Evolutionary conservation across 2,329 filamentous ascomycete species (phyloP), one percentile per base, ranked within the genome.

Genomic region (Aspergillus brunneoviolaceus): DNA sequence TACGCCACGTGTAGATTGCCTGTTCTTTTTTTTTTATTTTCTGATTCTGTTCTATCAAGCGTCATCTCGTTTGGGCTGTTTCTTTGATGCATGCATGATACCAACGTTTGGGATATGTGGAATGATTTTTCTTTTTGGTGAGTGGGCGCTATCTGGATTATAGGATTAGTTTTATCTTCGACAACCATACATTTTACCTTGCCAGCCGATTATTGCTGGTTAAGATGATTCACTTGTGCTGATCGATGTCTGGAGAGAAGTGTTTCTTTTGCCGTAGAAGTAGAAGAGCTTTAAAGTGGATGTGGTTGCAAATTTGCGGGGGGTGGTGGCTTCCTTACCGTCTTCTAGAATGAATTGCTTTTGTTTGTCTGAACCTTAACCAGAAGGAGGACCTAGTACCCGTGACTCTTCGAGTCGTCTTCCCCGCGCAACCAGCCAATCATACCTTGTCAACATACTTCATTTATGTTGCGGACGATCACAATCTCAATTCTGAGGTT

Each of bases 61-160:
- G 61, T 57, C 60, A 58, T 51, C 45, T 33, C 50, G 60, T 60
- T 42, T 60, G 58, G 49, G 25, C 23, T 53, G 21, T 56, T 58
- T 49, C 49, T 65, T 61, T 63, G 57, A 63, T 62, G 61, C 62
- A 61, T 63, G 57, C 63, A 69, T 68, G 67, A 69, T 69, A 69
- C 66, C 66, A 69, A 65, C 59, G 61, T 63, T 64, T 65, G 60
- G 62, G 62, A 66, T 68, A 65, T 61, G 65, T 65, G 66, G 63
- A 64, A 68, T 63, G 67, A 69, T 51, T 49, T 55, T 23, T 47
- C 50, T 39, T 49, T 42, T 51, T 29, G 25, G 19, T 29, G 33
- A 51, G 29, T 39, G 33, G 52, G 53, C 42, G 29, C 21, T 31
- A 16, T 16, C 16, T 55, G 25, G 33, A 4, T 29, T 48, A 47